A percentile compares a stretch with the other conserved stretches of the same genome.
phyloP scores from a whole-genome alignment of 2,329 filamentous ascomycete species.

The Chaetomium sp. region DNA sequence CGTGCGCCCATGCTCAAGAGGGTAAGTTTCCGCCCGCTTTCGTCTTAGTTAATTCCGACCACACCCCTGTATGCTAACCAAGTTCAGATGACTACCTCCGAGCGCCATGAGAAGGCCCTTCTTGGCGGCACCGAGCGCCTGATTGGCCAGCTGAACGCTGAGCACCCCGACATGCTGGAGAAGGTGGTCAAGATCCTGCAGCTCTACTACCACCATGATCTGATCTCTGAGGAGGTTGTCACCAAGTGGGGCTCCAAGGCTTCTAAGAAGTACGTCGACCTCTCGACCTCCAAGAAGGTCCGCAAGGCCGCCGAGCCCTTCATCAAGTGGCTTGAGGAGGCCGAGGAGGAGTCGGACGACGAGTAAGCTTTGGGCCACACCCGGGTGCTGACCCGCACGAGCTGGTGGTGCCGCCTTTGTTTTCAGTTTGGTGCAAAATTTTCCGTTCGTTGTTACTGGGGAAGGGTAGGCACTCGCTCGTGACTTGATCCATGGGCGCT shows the following conservation, averaged over 20 bases:
- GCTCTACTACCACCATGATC: slow-evolving; percentile 83
- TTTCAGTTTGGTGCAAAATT: slow-evolving; percentile 2
- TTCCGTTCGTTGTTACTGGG: not conserved
- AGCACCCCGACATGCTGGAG: slow-evolving; percentile 68
- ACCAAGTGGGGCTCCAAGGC: slow-evolving; percentile 90
- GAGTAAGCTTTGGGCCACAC: slow-evolving; percentile 19
- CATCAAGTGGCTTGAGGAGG: slow-evolving; percentile 86
- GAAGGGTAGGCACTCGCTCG: not conserved
- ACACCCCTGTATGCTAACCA: slow-evolving; percentile 26
- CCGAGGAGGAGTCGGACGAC: slow-evolving; percentile 57
- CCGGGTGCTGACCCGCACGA: too few species aligned
- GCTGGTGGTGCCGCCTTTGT: not conserved
- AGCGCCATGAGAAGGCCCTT: slow-evolving; percentile 92
- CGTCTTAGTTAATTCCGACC: not conserved
- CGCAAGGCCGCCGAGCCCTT: slow-evolving; percentile 92
- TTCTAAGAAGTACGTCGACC: slow-evolving; percentile 96
- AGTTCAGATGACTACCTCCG: slow-evolving; percentile 68
- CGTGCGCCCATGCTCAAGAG: slow-evolving; percentile 86
- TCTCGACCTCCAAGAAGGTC: slow-evolving; percentile 85
- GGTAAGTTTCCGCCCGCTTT: slow-evolving; percentile 38
- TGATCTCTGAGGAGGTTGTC: slow-evolving; percentile 81
- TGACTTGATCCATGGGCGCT: too few species aligned
- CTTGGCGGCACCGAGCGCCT: slow-evolving; percentile 94
- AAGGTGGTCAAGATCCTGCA: slow-evolving; percentile 81
- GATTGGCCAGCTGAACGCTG: slow-evolving; percentile 62